Evolutionary conservation across 768 basidiomycete species (phyloP), one percentile per base, ranked within the genome.

Genomic region (Podaxis sp.): DNA sequence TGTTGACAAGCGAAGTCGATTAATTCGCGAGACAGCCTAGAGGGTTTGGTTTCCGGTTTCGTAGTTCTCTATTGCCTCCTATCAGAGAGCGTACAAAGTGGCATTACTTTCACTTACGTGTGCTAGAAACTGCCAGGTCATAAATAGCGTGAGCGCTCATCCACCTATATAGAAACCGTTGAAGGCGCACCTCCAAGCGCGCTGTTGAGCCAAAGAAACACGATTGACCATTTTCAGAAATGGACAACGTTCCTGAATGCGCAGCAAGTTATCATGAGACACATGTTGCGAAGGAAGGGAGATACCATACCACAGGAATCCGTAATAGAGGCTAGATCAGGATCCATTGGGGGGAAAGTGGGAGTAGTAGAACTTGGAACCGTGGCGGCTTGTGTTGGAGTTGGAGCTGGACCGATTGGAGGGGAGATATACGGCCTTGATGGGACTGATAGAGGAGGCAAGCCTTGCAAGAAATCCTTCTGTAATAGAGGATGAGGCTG

Each of bases 161-260:
- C 13, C 19, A 28, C 8, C 9, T 12, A 44, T 13, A 4, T 19
- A 36, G n/a, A 38, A 30, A 42, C 5, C 22, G 36, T 22, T 53
- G n/a, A 9, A 36, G 11, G 68, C 82, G 56, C 66, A 89, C 88
- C 80, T 91, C 89, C 24, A 87, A 79, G 40, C 87, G 83, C 5
- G 90, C 86, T 0, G 87, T 90, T 62, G 81, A 79, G 17, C 90
- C 88, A 62, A 87, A 77, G 70, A 86, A 88, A 39, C 73, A 79
- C 0, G 82, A 78, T 65, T 84, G 84, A 0, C 85, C 86, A 52
- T 81, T 71, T 24, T 79, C 70, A n/a, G 81, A 84, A 26, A 89
- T 77, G 2, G 80, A 81, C 56, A 89, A 73, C 8, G 87, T 88
- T 17, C 86, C 86, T 86, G 56, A 9, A 11, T 12, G 52, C 80